Evolutionary conservation across 176 grass and related monocot species (phyloP).

Genomic region (Panicum miliaceum): DNA sequence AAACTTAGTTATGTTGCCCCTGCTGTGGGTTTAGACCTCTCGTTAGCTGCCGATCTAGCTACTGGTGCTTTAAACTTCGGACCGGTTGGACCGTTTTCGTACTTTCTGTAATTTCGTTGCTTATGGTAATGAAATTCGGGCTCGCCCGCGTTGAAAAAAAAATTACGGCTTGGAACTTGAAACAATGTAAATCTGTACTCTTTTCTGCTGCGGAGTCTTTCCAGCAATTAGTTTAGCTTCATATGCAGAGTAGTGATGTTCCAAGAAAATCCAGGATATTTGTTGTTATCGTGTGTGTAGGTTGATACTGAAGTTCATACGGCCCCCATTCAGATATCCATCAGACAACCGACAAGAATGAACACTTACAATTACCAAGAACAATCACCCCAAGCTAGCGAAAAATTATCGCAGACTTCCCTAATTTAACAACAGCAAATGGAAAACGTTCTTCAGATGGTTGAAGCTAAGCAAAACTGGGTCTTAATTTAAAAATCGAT

Average conservation of each 20-base stretch:
- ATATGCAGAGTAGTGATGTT: constrained; percentile 18
- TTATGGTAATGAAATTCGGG: too few species aligned
- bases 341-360: background rate
- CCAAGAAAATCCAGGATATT: background rate
- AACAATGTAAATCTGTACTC: background rate
- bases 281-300: background rate
- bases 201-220: background rate
- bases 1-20: too few species aligned
- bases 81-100: too few species aligned
- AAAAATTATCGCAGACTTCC: background rate
- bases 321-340: background rate
- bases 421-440: background rate
- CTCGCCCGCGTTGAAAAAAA: too few species aligned
- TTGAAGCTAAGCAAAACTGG: too few species aligned
- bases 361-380: background rate
- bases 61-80: too few species aligned
- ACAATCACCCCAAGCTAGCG: background rate
- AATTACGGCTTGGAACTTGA: background rate
- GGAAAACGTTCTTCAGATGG: too few species aligned
- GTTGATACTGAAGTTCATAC: background rate
- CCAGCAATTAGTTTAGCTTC: constrained; percentile 13
- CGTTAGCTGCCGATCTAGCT: too few species aligned
- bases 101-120: too few species aligned
- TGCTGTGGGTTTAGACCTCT: too few species aligned
- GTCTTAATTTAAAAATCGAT: too few species aligned